Base-by-base conservation (phyloP, 2,329 filamentous ascomycete genomes). In the Phialemonium atrogriseum region DNA sequence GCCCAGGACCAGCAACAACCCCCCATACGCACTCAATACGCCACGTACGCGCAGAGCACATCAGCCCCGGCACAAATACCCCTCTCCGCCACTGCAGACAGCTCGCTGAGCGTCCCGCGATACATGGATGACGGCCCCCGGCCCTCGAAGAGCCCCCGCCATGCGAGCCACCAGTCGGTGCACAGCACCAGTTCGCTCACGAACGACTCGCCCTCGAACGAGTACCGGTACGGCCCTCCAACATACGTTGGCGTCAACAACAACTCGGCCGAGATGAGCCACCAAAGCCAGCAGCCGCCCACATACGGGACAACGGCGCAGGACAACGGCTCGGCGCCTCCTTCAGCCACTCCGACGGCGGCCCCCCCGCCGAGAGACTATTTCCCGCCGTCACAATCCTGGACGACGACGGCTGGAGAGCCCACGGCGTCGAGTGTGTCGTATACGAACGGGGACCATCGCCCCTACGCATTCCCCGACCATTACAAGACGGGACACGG, bases 151-250 rank as follows among this genome's bases (percentile, higher is more conserved):
- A 73, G 69, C 42, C 69, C 72, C 1, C 64, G 73, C 3, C 66
- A 73, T 37, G 58, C 55, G 9, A 66, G 60, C 47, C 68, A 75
- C 40, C 66, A 68, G 30, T 73, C 71, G 2, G 58, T 73, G 20
- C 67, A 70, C 36, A 67, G 64, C 44, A 52, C 55, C 10, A 56
- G 60, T 23, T 69, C 70, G 14, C 54, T 71, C 19, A 55, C 59
- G 21, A 64, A 61, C 46, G 63, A 62, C 30, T 70, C 73, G 24
- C 48, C 61, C 4, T 55, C 68, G 1, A 58, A 63, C 14, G 72
- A 77, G 45, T 77, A 77, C 47, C 64, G 73, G 32, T 77, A 76
- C 40, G 66, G 68, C 3, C 61, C 70, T 3, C 61, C 57, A 2
- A 39, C 56, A 3, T 62, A 63, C 37, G 49, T 51, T 11, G 45